These are phyloP conservation scores for Entrophospora sp. DNA, from an alignment of 192 early-diverging fungal genomes.

Conservation along the genomic window DNA sequence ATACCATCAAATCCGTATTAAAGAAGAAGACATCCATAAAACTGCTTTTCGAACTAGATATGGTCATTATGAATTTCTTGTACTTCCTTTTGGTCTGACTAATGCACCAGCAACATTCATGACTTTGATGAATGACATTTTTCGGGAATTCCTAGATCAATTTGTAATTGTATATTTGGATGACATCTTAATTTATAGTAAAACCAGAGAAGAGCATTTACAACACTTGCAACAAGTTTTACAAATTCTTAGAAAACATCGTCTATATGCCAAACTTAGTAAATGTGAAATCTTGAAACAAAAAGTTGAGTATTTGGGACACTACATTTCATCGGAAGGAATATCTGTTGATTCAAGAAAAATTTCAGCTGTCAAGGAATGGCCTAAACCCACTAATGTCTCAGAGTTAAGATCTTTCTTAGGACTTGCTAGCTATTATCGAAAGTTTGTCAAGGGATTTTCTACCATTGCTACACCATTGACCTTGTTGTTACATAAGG, in stretches of 20 bases:
- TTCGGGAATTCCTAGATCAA: conserved; percentile 26
- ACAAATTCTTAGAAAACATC: not conserved
- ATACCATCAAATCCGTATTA: conserved; percentile 36
- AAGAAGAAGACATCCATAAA: conserved; percentile 25
- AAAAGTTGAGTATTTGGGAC: conserved; percentile 26
- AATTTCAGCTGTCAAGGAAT: conserved; percentile 9
- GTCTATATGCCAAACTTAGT: conserved; percentile 12
- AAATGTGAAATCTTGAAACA: conserved; percentile 25
- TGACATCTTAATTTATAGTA: conserved; percentile 34
- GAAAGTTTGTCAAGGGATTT: conserved; percentile 27
- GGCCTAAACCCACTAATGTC: conserved; percentile 9
- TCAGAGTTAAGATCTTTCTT: conserved; percentile 26
- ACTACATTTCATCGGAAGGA: conserved; percentile 19
- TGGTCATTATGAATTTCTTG: conserved; percentile 39
- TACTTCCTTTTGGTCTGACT: too few relatives aligned
- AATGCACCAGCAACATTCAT: conserved; percentile 53
- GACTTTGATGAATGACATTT: conserved; percentile 33
- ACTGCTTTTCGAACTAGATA: conserved; percentile 24
- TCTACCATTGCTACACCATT: conserved; percentile 24
- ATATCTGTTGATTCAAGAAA: conserved; percentile 21
- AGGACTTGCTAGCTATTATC: conserved; percentile 30
- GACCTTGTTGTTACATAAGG: conserved; percentile 23
- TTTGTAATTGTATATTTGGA: conserved; percentile 31
- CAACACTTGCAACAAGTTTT: conserved; percentile 23
- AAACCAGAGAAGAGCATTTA: conserved; percentile 23